Evolutionary conservation across 257 asterid species (phyloP).

Genomic region (Nemophila menziesii): DNA sequence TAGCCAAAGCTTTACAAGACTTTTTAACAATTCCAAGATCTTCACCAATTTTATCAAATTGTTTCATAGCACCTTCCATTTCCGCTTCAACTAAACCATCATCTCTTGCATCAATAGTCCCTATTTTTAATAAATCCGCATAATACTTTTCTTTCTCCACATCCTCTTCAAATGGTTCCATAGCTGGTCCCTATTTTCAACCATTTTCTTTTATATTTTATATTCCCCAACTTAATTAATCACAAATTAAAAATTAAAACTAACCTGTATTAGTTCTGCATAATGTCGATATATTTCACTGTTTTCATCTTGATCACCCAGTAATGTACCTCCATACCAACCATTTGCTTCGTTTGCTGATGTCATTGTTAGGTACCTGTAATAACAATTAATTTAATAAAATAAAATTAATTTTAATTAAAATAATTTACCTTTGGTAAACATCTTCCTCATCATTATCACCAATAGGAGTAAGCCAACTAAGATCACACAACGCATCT

Average conservation of each 20-base stretch:
- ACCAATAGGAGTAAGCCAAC: constrained; percentile 50
- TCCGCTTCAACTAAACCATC: constrained; percentile 53
- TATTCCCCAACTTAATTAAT: not conserved
- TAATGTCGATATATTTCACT: constrained; percentile 76
- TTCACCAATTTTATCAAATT: constrained; percentile 34
- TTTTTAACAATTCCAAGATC: constrained; percentile 87
- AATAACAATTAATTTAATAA: not conserved
- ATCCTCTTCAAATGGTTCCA: constrained; percentile 69
- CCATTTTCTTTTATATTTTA: constrained; percentile 1
- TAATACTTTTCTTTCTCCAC: constrained; percentile 68
- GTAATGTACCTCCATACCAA: constrained; percentile 91
- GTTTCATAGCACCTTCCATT: constrained; percentile 61
- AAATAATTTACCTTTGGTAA: constrained; percentile 49
- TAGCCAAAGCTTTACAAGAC: constrained; percentile 56
- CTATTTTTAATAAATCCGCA: constrained; percentile 39
- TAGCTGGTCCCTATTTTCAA: constrained; percentile 57
- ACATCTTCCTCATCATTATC: constrained; percentile 76
- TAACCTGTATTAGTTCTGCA: constrained; percentile 89
- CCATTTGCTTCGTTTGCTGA: constrained; percentile 74
- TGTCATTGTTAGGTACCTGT: constrained; percentile 79
- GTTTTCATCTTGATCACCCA: constrained; percentile 85
- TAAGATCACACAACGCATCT: constrained; percentile 45
- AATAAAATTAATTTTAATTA: not conserved
- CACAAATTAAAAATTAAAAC: not conserved
- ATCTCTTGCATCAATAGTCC: constrained; percentile 44